Evolutionary conservation across 75 land plant species (phyloP).

Genomic region (Sequoiadendron giganteum): DNA sequence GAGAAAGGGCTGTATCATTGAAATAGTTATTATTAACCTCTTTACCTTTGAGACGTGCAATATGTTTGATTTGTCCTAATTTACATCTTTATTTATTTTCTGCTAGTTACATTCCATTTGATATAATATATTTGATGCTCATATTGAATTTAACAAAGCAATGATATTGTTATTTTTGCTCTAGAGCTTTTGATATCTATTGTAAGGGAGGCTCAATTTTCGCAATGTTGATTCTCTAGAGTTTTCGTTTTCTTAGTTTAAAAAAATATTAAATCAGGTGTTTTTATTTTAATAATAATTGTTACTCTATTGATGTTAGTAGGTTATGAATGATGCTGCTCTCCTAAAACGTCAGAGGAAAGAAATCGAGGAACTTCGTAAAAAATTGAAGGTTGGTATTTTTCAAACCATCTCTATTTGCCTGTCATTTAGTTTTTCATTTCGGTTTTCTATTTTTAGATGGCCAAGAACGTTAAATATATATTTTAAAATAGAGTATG

Average conservation of each 20-base stretch:
- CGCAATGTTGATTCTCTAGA: not conserved
- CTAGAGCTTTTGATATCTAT: not conserved
- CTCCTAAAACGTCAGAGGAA: not conserved
- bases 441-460: not conserved
- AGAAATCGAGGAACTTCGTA: constrained; percentile 3
- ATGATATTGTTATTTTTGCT: no score
- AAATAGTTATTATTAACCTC: not conserved
- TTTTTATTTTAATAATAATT: not conserved
- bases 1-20: not conserved
- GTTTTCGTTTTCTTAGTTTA: not conserved
- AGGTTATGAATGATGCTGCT: constrained; percentile 1
- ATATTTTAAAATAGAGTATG: not conserved
- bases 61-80: not conserved
- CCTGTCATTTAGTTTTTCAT: not conserved
- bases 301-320: not conserved
- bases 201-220: not conserved
- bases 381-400: not conserved
- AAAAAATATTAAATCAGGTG: not conserved
- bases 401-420: not conserved
- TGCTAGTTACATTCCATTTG: not conserved
- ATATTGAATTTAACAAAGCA: not conserved
- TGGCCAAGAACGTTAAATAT: not conserved
- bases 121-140: not conserved
- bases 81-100: not conserved
- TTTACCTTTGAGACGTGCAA: not conserved